Evolutionary conservation across 228 moss, liverwort and hornwort genomes (phyloP).

Genomic region (Sphagnum fallax): DNA sequence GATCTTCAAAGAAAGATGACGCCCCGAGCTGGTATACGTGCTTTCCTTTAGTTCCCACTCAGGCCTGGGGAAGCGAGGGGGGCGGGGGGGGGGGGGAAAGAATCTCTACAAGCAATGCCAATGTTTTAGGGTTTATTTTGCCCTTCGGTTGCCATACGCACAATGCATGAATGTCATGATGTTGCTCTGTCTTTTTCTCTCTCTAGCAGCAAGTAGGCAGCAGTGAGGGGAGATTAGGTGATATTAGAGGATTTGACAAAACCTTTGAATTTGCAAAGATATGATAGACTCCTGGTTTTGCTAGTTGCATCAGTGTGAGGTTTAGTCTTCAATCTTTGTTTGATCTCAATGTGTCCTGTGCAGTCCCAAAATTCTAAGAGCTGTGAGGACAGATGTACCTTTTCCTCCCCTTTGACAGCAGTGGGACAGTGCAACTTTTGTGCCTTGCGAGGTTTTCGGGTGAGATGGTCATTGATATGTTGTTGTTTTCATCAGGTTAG

Average conservation of each 20-base stretch:
- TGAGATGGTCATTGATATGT: no score
- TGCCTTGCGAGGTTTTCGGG: no score
- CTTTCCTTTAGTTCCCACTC: not conserved
- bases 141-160: not conserved
- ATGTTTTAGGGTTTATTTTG: not conserved
- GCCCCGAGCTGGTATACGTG: conserved; percentile 61
- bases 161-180: not conserved
- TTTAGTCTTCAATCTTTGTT: no score
- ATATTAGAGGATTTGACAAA: not conserved
- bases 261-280: no score
- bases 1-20: conserved; percentile 31
- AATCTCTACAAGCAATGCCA: not conserved
- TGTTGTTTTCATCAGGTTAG: conserved; percentile 48
- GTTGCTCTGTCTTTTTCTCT: not conserved
- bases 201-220: not conserved
- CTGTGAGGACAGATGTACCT: no score
- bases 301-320: no score
- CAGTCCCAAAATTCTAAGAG: no score
- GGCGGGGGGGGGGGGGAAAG: not conserved
- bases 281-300: no score
- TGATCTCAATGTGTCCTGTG: no score
- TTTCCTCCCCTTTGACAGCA: no score
- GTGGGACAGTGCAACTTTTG: no score
- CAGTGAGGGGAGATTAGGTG: no score
- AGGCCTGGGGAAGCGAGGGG: not conserved